A percentile compares a stretch with the other conserved stretches of the same genome.
These are phyloP conservation scores for Polyporus tsugae DNA, from an alignment of 1,284 basidiomycete species.

Conservation along the genomic window DNA sequence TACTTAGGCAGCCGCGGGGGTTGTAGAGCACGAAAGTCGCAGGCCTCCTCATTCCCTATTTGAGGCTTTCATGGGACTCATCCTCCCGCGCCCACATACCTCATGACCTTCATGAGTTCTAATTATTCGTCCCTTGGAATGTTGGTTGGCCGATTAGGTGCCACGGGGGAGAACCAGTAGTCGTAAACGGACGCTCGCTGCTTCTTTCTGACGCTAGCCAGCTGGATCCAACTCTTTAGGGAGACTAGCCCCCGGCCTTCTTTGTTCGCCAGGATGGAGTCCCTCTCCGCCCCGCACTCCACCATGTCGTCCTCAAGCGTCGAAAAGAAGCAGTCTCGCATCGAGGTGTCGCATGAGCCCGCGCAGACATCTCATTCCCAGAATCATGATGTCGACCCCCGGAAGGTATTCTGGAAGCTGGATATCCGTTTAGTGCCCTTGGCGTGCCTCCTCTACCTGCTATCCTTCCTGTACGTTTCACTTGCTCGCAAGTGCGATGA, in stretches of 20 bases:
- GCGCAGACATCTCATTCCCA: background rate
- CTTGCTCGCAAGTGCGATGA: background rate
- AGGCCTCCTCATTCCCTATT: background rate
- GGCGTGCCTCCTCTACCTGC: constrained; percentile 67
- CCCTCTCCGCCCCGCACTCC: background rate
- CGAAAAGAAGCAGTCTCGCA: background rate
- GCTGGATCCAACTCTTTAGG: background rate
- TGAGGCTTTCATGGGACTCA: background rate
- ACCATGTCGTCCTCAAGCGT: constrained; percentile 1
- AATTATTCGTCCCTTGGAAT: background rate
- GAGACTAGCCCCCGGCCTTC: background rate
- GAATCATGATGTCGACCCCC: background rate
- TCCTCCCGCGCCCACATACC: background rate
- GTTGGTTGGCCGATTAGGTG: background rate
- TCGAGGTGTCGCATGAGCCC: background rate
- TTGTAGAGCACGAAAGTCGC: background rate
- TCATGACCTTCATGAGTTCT: background rate
- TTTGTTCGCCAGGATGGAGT: background rate
- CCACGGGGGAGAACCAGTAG: background rate
- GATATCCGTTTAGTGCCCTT: constrained; percentile 54
- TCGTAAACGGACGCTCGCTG: background rate
- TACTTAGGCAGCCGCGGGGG: background rate
- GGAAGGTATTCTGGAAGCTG: constrained; percentile 33
- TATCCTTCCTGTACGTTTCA: constrained; percentile 44
- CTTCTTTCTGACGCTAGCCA: background rate